Conservation (phyloP, 768 basidiomycete genomes). For the Cystobasidiopsis lactophilus region DNA sequence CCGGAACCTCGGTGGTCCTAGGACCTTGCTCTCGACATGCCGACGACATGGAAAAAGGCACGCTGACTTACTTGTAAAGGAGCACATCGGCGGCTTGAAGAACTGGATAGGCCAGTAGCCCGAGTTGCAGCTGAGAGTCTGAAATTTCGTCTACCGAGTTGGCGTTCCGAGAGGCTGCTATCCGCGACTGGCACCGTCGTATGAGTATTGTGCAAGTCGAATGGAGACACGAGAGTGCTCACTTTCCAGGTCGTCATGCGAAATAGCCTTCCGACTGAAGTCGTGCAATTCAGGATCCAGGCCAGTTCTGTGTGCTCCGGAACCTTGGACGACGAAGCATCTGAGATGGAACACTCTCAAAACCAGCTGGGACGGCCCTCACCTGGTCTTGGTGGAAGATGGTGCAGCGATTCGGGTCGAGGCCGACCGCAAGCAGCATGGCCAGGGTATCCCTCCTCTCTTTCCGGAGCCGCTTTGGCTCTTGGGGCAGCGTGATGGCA, state of each 20-base stretch:
- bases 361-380: conserved; percentile 1
- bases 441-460: conserved; percentile 61
- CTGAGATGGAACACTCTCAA: background rate
- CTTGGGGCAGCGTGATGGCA: conserved; percentile 75
- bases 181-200: conserved; percentile 35
- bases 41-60: background rate
- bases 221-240: conserved; percentile 10
- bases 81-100: conserved; percentile 85
- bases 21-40: background rate
- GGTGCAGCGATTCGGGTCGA: conserved; percentile 50
- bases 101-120: conserved; percentile 76
- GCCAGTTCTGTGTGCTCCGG: conserved; percentile 62
- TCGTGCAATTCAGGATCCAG: conserved; percentile 72
- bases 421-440: conserved; percentile 57
- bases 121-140: conserved; percentile 59
- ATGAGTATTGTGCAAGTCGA: background rate
- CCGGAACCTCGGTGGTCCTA: conserved; percentile 65
- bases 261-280: conserved; percentile 56
- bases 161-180: conserved; percentile 52
- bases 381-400: conserved; percentile 82
- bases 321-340: conserved; percentile 38
- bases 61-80: conserved; percentile 40
- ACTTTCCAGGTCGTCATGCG: conserved; percentile 98
- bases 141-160: conserved; percentile 53
- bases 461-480: conserved; percentile 39